Base-by-base conservation (phyloP, 305 asterid genomes). In the Ruellia speciosa region DNA sequence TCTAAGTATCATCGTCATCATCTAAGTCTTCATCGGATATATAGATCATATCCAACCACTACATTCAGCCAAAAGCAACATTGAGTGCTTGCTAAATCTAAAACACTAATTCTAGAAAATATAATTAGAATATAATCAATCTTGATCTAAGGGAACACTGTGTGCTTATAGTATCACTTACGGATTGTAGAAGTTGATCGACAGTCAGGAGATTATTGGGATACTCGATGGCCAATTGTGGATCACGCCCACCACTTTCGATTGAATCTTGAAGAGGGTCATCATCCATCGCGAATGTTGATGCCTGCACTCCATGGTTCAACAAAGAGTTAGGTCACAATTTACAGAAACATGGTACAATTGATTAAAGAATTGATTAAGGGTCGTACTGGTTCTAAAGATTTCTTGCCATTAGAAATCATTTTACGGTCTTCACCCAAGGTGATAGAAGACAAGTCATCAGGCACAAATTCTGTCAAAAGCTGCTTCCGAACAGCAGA, bases 101-200 rank as follows among this genome's bases (percentile, higher is more conserved):
- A 37, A 2, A 1, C 12, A 2, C 2, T 37, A 37, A 37, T 37
- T 37, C 41, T 6, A 37, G 8, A 33, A 33, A 33, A 33, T 33
- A 33, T 33, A 3, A 33, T 33, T 33, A 33, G 37, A 4, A 33
- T 4, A 33, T n/a, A n/a, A n/a, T n/a, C n/a, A n/a, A n/a, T n/a
- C n/a, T n/a, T n/a, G n/a, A n/a, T n/a, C 37, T 4, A 8, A 33
- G 37, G 8, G 37, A 33, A 8, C 37, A 33, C 8, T 33, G 8
- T 33, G 4, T 4, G 37, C 8, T 33, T 4, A 3, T 33, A 52
- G 56, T 8, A 53, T 39, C 57, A 78, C 95, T 75, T 77, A 87
- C 96, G 20, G 92, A 84, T 74, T 84, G 92, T 45, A 87, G 81
- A 62, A 87, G 92, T 69, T 87, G 92, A 61, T 84, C 81, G 15